phyloP scores from a whole-genome alignment of 2,329 filamentous ascomycete genomes.

The Botrytis tulipae region DNA sequence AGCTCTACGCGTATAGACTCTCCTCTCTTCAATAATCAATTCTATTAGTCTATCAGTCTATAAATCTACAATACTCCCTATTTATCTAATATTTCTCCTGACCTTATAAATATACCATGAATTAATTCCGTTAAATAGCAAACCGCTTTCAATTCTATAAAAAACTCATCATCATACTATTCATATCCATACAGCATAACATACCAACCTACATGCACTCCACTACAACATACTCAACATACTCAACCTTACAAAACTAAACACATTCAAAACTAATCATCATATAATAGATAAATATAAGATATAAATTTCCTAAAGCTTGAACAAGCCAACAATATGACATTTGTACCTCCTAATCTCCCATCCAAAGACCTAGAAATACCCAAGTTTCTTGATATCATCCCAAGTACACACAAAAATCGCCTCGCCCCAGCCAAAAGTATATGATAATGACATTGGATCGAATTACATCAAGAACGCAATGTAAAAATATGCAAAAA shows the following conservation, averaged over 20 bases:
- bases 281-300: not conserved
- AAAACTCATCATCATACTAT: not conserved
- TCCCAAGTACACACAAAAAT: constrained; percentile 21
- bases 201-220: not conserved
- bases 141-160: no score
- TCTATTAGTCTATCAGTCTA: no score
- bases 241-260: no score
- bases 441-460: constrained; percentile 23
- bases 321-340: constrained; percentile 1
- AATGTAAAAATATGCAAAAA: constrained; percentile 34
- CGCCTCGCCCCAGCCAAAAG: constrained; percentile 21
- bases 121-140: no score
- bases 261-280: not conserved
- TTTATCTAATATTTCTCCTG: no score
- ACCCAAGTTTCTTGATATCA: constrained; percentile 22
- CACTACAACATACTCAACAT: not conserved
- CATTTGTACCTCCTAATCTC: constrained; percentile 19
- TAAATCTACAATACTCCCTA: no score
- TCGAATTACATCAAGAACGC: constrained; percentile 24
- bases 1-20: no score
- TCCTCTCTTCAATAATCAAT: no score
- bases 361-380: constrained; percentile 13
- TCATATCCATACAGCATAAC: not conserved
- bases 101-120: no score
- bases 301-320: not conserved